Evolutionary conservation across 2,329 filamentous ascomycete genomes (phyloP).

Genomic region (Furcasterigmium furcatum): DNA sequence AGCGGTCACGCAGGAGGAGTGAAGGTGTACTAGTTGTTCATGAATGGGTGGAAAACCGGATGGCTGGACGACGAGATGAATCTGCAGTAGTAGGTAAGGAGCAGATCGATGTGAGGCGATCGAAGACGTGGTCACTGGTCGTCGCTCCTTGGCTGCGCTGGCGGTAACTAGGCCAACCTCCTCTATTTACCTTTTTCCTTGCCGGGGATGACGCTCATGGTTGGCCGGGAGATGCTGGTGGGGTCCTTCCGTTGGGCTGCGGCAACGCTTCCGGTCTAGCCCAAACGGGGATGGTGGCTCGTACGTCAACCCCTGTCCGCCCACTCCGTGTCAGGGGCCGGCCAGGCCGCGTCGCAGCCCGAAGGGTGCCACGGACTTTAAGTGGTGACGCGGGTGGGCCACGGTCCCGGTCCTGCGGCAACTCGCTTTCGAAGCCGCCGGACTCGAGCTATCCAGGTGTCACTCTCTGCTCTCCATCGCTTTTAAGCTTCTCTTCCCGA

Average conservation of each 20-base stretch:
- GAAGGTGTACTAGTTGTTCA: neutral
- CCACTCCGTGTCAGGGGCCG: neutral
- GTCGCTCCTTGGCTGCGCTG: neutral
- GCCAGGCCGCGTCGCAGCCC: neutral
- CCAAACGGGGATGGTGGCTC: neutral
- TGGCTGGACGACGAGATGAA: neutral
- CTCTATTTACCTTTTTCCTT: conserved; percentile 2
- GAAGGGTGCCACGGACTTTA: neutral
- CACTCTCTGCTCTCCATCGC: too few relatives aligned
- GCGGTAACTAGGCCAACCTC: conserved; percentile 5
- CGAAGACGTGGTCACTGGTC: neutral
- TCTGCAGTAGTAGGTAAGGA: neutral
- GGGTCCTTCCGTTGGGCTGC: neutral
- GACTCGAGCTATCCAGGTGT: too few relatives aligned
- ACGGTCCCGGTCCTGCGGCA: too few relatives aligned
- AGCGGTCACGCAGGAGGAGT: neutral
- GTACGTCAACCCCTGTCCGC: neutral
- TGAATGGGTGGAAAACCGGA: neutral
- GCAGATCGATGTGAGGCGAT: neutral
- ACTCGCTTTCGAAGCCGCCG: too few relatives aligned
- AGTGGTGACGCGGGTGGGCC: too few relatives aligned
- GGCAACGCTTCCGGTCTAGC: neutral
- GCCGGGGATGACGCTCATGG: neutral
- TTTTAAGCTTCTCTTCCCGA: too few relatives aligned
- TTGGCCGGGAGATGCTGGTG: conserved; percentile 1